phyloP scores from a whole-genome alignment of 148 eudicot species.

The Fallopia convolvulus region DNA sequence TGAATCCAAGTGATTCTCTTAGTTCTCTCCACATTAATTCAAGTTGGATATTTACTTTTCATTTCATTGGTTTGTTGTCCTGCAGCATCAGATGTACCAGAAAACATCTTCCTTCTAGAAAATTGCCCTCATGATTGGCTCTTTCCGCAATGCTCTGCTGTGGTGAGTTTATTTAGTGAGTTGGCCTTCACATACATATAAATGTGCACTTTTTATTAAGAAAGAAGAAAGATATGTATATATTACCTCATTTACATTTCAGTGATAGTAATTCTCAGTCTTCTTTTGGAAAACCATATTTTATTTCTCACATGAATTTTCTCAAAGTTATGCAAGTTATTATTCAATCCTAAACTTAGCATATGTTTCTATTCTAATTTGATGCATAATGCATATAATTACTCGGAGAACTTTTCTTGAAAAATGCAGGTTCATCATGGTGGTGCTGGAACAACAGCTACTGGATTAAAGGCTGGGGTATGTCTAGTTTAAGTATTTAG shows the following conservation, averaged over 20 bases:
- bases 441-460: conserved; percentile 96
- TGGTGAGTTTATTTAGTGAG: conserved; percentile 37
- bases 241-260: background rate
- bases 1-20: background rate
- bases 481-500: background rate
- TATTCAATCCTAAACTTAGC: background rate
- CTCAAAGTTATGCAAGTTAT: no score
- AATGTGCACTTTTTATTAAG: background rate
- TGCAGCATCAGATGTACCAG: conserved; percentile 62
- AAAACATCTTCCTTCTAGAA: conserved; percentile 45
- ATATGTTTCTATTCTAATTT: background rate
- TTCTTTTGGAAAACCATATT: background rate
- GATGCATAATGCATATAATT: background rate
- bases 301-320: background rate
- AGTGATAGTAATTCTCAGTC: background rate
- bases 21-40: background rate
- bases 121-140: conserved; percentile 95
- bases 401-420: background rate
- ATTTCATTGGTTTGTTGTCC: background rate
- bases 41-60: background rate
- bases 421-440: conserved; percentile 77
- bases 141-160: conserved; percentile 76
- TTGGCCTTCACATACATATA: background rate
- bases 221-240: background rate
- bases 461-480: conserved; percentile 94